Evolutionary conservation across 2,329 filamentous ascomycete species (phyloP), one percentile per base, ranked within the genome.

Genomic region (Venturia oleaginea): DNA sequence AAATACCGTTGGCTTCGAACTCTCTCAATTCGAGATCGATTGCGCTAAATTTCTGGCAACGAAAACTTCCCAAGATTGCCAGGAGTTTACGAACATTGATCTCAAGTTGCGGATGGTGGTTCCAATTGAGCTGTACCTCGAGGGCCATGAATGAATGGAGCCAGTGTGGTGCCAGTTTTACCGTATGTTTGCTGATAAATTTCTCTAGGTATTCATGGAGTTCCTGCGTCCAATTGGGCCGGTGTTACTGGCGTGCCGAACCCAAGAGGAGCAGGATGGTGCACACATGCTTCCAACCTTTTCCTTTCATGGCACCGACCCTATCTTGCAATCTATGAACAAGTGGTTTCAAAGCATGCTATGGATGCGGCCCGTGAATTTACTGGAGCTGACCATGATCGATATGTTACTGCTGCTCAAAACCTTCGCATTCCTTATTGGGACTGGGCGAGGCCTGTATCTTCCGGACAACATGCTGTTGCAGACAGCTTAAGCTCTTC

Each of bases 241-340:
- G 77, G 77, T 34, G 81, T 81, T 2, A 68, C 72, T n/a, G 78
- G 65, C 48, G 59, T 76, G 1, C 71, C 78, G 1, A 83, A 82
- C 2, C 81, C 79, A 46, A 78, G 80, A 63, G 75, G 79, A 46
- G 79, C 81, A 30, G 89, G 90, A 30, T 95, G 92, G 71, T 96
- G 91, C 72, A 84, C 85, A 5, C 92, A 96, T 73, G 83, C 81
- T 32, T 91, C 90, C 3, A 84, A 88, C 40, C 76, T 95, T 17
- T 94, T 96, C 72, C 82, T 89, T n/a, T 83, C 85, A 37, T 96
- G 91, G 91, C 91, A 96, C 78, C 83, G 91, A 27, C 89, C 91
- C 0, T 95, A 94, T 73, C 77, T 95, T 46, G 79, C 83, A 1
- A 76, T 88, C 1, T 86, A 79, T 67, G 81, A 89, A 34, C 51